Base-by-base conservation (phyloP, 1,284 basidiomycete genomes). In the Leccinum subfulvum region DNA sequence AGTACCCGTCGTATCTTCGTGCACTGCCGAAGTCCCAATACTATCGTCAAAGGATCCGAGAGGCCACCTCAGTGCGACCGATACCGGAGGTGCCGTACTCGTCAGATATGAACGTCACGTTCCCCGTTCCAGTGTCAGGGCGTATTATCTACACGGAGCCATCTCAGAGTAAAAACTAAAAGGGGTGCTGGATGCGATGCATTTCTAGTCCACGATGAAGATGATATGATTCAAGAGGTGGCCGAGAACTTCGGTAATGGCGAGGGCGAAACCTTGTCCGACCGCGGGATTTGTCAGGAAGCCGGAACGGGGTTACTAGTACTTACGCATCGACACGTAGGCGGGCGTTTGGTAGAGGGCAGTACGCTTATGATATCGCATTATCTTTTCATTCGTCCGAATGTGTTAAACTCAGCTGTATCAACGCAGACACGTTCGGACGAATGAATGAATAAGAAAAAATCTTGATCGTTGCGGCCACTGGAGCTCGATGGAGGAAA, bases 11-110 rank as follows among this genome's bases (percentile, higher is more conserved):
- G 61, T 52, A 58, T 61, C 57, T 67, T 60, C 49, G 13, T 13
- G 23, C 56, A 23, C 70, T 56, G 59, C 57, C 66, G 53, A 57
- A 62, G 62, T 4, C 11, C 69, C 67, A 61, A 10, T 23, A 13
- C 8, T 18, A 21, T 37, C 4, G 21, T 1, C 55, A 69, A 62
- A 69, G 56, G 30, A 28, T 47, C 62, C 61, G 65, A 59, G 33
- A 37, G 54, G 41, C 51, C 55, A 26, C n/a, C 23, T 60, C 39
- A 33, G 53, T 55, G 41, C 28, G 47, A 54, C 44, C 39, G 41
- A 33, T 11, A 37, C 11, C 26, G 26, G n/a, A 52, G 37, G 47
- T 47, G 58, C 56, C 63, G 60, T 58, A 58, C 39, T 41, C 35
- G 9, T 37, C 11, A 16, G 5, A 18, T 26, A 26, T 26, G 26